Evolutionary conservation across 208 protist genomes (phyloP).

Genomic region (Trypanosoma conorhini): DNA sequence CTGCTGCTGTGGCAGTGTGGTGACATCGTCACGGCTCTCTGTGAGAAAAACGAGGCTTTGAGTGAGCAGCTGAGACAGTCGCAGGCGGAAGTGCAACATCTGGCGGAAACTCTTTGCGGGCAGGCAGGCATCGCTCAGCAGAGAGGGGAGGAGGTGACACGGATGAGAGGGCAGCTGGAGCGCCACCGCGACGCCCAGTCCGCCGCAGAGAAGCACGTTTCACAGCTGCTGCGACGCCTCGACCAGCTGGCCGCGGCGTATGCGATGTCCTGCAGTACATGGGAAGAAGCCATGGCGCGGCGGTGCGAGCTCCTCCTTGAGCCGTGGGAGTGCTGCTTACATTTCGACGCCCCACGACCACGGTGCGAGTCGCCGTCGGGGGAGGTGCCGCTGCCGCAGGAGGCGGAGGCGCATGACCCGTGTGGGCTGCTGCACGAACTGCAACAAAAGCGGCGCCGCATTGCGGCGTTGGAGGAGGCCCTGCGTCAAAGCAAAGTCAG

Average conservation of each 20-base stretch:
- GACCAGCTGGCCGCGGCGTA: neutral
- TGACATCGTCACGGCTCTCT: neutral
- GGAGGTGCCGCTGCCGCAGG: neutral
- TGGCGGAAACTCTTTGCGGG: conserved; percentile 3
- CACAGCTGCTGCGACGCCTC: neutral
- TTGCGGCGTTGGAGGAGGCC: conserved; percentile 37
- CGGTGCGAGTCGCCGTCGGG: neutral
- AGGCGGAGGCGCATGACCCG: conserved; percentile 26
- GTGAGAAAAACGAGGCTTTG: neutral
- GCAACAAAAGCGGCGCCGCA: conserved; percentile 33
- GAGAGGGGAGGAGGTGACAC: neutral
- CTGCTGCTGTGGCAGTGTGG: conserved; percentile 1
- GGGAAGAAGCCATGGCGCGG: conserved; percentile 6
- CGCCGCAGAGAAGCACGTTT: neutral
- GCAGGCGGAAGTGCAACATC: neutral
- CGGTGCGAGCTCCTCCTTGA: conserved; percentile 17
- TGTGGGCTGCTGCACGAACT: conserved; percentile 39
- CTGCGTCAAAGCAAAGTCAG: conserved; percentile 35
- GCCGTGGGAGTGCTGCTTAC: neutral
- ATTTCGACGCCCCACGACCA: neutral
- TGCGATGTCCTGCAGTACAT: conserved; percentile 7
- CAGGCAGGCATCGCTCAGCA: conserved; percentile 8
- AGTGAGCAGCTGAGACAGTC: neutral
- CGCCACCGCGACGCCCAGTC: neutral
- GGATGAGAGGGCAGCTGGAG: conserved; percentile 4